phyloP scores from a whole-genome alignment of 1,139 yeast species.

The Diutina catenulata region DNA sequence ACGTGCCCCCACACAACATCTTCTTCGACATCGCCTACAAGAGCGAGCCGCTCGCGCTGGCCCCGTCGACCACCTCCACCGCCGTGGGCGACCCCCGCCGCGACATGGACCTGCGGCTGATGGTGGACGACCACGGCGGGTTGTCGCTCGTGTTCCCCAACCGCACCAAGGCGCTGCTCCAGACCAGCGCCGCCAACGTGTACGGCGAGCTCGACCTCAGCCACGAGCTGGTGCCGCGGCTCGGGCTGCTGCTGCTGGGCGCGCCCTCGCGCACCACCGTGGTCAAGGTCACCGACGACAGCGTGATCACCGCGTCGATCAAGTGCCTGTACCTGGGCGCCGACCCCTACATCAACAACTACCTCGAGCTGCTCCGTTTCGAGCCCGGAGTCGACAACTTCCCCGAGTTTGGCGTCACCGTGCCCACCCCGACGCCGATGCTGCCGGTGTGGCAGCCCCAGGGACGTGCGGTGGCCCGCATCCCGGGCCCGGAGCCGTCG shows the following conservation, averaged over 20 bases:
- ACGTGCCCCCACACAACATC: constrained; percentile 42
- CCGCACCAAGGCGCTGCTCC: constrained; percentile 24
- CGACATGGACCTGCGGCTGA: constrained; percentile 9
- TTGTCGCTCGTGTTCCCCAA: constrained; percentile 22
- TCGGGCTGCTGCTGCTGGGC: background rate
- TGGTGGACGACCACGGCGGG: background rate
- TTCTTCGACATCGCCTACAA: constrained; percentile 51
- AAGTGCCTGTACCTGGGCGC: constrained; percentile 55
- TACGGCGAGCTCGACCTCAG: constrained; percentile 45
- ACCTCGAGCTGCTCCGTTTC: constrained; percentile 39
- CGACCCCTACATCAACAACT: constrained; percentile 51
- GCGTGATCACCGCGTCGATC: constrained; percentile 26
- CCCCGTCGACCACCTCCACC: constrained; percentile 13
- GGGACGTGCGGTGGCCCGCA: constrained; percentile 49
- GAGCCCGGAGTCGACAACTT: constrained; percentile 50
- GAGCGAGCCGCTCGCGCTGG: constrained; percentile 23
- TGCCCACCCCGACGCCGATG: constrained; percentile 10
- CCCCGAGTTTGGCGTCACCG: constrained; percentile 50
- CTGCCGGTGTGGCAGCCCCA: constrained; percentile 11
- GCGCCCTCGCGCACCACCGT: constrained; percentile 12
- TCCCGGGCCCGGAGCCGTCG: constrained; percentile 16
- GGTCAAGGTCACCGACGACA: constrained; percentile 22
- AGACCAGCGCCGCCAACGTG: constrained; percentile 46
- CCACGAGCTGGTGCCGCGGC: constrained; percentile 7
- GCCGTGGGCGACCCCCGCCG: constrained; percentile 11